Conservation (phyloP, 2,329 filamentous ascomycete genomes). For the Penicillium capsulatum region DNA sequence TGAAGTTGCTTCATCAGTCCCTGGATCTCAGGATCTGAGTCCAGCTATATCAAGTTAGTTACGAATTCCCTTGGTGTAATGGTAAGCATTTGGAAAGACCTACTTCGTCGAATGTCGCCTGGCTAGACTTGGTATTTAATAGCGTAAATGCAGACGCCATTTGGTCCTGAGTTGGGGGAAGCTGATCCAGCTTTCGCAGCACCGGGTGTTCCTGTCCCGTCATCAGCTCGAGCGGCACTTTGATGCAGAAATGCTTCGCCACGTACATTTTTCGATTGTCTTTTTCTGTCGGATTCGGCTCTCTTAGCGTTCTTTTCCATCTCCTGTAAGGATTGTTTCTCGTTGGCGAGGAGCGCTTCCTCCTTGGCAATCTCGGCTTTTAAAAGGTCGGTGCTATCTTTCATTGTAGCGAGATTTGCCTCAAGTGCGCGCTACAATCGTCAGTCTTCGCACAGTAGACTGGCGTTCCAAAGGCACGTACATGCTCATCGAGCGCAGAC, state of each 20-base stretch:
- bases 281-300: slow-evolving; percentile 37
- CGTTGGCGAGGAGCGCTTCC: slow-evolving; percentile 39
- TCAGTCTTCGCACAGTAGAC: slow-evolving; percentile 10
- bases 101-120: slow-evolving; percentile 35
- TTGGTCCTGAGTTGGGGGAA: slow-evolving; percentile 12
- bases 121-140: slow-evolving; percentile 21
- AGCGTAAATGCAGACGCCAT: slow-evolving; percentile 28
- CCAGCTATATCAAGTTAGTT: slow-evolving; percentile 26
- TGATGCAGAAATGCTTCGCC: too few species aligned
- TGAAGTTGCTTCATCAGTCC: slow-evolving; percentile 39
- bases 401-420: slow-evolving; percentile 37
- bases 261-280: slow-evolving; percentile 41
- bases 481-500: slow-evolving; percentile 41
- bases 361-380: slow-evolving; percentile 42
- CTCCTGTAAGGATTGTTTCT: slow-evolving; percentile 39
- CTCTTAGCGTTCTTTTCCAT: slow-evolving; percentile 44
- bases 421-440: slow-evolving; percentile 34
- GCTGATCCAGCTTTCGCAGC: slow-evolving; percentile 34
- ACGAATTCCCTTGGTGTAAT: too few species aligned
- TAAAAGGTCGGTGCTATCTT: slow-evolving; percentile 39
- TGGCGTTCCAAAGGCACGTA: slow-evolving; percentile 19
- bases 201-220: slow-evolving; percentile 40
- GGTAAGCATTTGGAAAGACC: background rate
- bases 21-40: slow-evolving; percentile 35
- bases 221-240: too few species aligned